These are phyloP conservation scores for Naganishia kalamii DNA, from an alignment of 768 basidiomycete species.

Conservation along the genomic window DNA sequence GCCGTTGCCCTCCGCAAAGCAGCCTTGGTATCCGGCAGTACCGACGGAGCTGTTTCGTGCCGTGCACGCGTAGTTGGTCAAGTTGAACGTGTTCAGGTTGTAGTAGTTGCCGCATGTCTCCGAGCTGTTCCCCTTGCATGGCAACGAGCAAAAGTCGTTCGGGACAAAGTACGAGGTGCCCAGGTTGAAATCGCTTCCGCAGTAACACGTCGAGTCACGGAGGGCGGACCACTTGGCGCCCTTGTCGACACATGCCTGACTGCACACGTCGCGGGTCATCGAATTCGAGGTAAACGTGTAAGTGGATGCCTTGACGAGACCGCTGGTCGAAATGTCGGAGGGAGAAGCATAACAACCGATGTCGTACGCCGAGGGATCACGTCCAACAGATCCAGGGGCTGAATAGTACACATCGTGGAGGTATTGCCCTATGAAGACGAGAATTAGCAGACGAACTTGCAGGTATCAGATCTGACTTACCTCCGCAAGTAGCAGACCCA, in stretches of 20 bases:
- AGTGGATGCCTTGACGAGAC: neutral
- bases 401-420: conserved; percentile 27
- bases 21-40: neutral
- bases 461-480: neutral
- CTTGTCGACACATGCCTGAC: conserved; percentile 30
- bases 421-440: conserved; percentile 7
- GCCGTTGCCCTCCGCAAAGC: conserved; percentile 10
- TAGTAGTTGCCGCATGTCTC: conserved; percentile 24
- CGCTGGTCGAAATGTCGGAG: neutral
- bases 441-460: neutral
- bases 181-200: conserved; percentile 26
- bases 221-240: conserved; percentile 37
- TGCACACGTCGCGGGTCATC: conserved; percentile 37
- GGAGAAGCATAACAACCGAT: neutral
- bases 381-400: neutral
- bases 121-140: conserved; percentile 30
- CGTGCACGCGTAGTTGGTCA: neutral
- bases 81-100: conserved; percentile 26
- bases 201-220: conserved; percentile 31
- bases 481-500: conserved; percentile 20
- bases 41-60: neutral
- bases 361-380: neutral
- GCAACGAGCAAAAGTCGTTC: conserved; percentile 23
- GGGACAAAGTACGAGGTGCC: conserved; percentile 11
- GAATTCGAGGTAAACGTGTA: conserved; percentile 31